These are phyloP conservation scores for Aspergillus fumigatus DNA, from an alignment of 2,329 filamentous ascomycete genomes.

Conservation along the genomic window DNA sequence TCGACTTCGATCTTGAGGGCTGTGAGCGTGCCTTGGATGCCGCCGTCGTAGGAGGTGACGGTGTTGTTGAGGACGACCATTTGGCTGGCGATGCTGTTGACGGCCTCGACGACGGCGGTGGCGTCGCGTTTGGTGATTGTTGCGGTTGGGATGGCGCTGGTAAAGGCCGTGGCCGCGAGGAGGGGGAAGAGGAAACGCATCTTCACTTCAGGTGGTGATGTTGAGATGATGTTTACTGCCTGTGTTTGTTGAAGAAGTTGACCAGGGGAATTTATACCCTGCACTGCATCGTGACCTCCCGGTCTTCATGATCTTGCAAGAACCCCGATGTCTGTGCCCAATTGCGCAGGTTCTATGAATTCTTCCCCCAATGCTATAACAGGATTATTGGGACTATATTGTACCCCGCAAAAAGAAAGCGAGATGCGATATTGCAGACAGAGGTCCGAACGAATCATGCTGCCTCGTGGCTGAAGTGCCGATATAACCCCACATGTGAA, in stretches of 20 bases:
- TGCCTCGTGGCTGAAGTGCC: not conserved
- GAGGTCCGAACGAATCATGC: not conserved
- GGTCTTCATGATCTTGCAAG: not conserved
- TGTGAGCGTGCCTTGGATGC: conserved; percentile 8
- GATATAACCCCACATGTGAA: not conserved
- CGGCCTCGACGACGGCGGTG: conserved; percentile 11
- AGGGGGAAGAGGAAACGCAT: conserved; percentile 5
- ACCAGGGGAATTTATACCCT: not conserved
- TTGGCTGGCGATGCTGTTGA: conserved; percentile 8
- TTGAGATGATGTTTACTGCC: not conserved
- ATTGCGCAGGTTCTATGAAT: not conserved
- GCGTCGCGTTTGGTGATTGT: conserved; percentile 11
- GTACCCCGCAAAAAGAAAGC: conserved; percentile 1
- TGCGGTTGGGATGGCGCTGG: conserved; percentile 6
- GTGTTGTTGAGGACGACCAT: conserved; percentile 14
- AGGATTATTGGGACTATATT: not conserved
- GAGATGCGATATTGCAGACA: not conserved
- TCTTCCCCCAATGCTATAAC: not conserved
- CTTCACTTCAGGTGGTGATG: not conserved
- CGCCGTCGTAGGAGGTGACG: conserved; percentile 14
- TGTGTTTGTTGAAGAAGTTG: not conserved
- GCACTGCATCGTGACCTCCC: not conserved
- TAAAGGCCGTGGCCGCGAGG: not conserved
- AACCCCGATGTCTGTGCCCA: not conserved
- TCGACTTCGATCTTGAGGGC: conserved; percentile 16